phyloP scores from a whole-genome alignment of 495 filamentous ascomycete species.

The Neurospora hispaniola region DNA sequence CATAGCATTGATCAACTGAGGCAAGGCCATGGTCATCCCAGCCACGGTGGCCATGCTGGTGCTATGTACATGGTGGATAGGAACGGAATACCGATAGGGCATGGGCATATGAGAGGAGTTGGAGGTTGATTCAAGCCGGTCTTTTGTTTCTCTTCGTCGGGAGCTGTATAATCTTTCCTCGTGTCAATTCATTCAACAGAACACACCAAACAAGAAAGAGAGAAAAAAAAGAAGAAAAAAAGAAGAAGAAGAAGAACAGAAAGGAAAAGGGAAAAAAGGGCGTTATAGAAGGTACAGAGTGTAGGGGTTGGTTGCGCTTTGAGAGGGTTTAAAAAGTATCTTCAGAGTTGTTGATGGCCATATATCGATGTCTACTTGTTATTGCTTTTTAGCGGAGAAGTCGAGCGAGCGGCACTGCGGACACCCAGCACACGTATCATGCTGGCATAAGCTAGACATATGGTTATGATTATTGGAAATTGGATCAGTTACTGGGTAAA shows the following conservation, averaged over 20 bases:
- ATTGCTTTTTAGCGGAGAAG: not conserved
- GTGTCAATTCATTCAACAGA: not conserved
- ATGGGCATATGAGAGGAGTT: not conserved
- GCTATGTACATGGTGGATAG: not conserved
- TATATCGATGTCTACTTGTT: not conserved
- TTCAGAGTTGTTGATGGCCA: not conserved
- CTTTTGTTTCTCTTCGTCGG: not conserved
- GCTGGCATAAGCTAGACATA: not conserved
- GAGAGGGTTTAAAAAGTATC: not conserved
- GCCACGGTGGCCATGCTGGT: not conserved
- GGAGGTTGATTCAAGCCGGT: not conserved
- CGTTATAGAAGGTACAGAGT: not conserved
- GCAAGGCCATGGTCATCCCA: not conserved
- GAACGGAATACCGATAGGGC: not conserved
- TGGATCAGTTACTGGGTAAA: not conserved
- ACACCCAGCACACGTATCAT: not conserved
- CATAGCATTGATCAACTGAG: slow-evolving; percentile 20
- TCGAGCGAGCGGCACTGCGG: not conserved
- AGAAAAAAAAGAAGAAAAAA: too few relatives aligned
- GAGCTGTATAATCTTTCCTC: not conserved
- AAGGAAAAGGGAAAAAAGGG: too few relatives aligned
- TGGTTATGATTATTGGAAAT: not conserved
- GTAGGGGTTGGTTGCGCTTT: not conserved
- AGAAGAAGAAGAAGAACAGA: too few relatives aligned
- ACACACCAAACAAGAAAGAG: not conserved